Evolutionary conservation across 1,139 yeast genomes (phyloP).

Genomic region (Geotrichum reessii): DNA sequence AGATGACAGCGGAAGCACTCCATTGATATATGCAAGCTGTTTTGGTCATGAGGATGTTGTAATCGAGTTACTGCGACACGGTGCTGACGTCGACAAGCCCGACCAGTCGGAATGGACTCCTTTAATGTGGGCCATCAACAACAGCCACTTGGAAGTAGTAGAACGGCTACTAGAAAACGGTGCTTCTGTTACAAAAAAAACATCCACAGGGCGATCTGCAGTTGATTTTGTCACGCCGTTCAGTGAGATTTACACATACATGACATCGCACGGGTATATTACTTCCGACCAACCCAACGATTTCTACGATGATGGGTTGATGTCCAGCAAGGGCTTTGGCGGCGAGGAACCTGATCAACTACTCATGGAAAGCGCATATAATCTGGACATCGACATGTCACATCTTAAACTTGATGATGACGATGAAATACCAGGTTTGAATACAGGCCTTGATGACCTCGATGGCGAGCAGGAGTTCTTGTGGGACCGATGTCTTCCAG

Average conservation of each 20-base stretch:
- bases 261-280: conserved; percentile 30
- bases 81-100: conserved; percentile 37
- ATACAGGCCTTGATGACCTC: conserved; percentile 19
- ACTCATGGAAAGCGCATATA: conserved; percentile 31
- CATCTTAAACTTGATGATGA: conserved; percentile 28
- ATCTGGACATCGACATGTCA: conserved; percentile 34
- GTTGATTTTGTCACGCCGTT: conserved; percentile 36
- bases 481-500: conserved; percentile 40
- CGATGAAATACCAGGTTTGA: conserved; percentile 17
- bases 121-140: conserved; percentile 45
- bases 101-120: conserved; percentile 43
- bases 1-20: conserved; percentile 39
- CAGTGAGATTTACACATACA: conserved; percentile 31
- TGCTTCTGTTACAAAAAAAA: conserved; percentile 32
- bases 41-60: conserved; percentile 41
- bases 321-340: conserved; percentile 17
- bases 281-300: conserved; percentile 25
- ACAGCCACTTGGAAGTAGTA: conserved; percentile 37
- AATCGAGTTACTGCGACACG: conserved; percentile 35
- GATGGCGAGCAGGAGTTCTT: conserved; percentile 29
- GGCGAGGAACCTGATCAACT: conserved; percentile 29
- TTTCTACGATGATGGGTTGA: conserved; percentile 31
- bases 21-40: conserved; percentile 39
- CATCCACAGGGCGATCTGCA: conserved; percentile 37
- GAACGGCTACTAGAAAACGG: conserved; percentile 35